A percentile compares a stretch with the other conserved stretches of the same genome.
phyloP scores from a whole-genome alignment of 495 filamentous ascomycete species.

The Hypoxylon subgilvum region DNA sequence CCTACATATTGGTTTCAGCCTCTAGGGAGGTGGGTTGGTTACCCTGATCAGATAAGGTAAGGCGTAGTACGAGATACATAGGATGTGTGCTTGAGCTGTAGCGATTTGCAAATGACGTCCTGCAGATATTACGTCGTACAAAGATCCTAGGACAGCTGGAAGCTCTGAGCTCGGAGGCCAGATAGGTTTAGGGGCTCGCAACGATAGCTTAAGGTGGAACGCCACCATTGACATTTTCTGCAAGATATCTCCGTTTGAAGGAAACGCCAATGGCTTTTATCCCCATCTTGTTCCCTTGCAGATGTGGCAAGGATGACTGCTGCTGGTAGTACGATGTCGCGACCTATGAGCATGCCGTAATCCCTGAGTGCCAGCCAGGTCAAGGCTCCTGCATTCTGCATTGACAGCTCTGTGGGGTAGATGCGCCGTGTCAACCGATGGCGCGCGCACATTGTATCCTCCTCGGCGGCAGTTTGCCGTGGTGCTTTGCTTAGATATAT shows the following conservation, averaged over 20 bases:
- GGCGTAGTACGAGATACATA: too few species aligned
- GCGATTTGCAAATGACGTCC: constrained; percentile 13
- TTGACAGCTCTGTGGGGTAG: constrained; percentile 40
- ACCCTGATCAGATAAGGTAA: constrained; percentile 18
- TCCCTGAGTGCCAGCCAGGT: constrained; percentile 27
- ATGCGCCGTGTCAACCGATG: constrained; percentile 25
- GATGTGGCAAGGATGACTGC: constrained; percentile 28
- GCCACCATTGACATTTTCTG: constrained; percentile 16
- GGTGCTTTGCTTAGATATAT: constrained; percentile 3
- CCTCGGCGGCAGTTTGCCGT: constrained; percentile 11
- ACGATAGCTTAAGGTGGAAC: constrained; percentile 19
- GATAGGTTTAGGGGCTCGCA: constrained; percentile 7
- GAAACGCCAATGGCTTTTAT: constrained; percentile 21
- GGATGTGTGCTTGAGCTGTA: constrained; percentile 27
- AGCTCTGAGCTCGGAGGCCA: neutral
- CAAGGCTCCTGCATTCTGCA: constrained; percentile 35
- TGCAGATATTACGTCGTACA: constrained; percentile 27
- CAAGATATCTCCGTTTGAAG: constrained; percentile 28
- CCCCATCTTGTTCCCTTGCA: constrained; percentile 34
- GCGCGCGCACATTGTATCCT: constrained; percentile 25
- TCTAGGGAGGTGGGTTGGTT: constrained; percentile 20
- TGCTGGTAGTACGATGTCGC: constrained; percentile 25
- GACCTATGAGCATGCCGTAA: constrained; percentile 22
- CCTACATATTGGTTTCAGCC: constrained; percentile 38
- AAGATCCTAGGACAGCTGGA: constrained; percentile 25